A percentile compares a stretch with the other conserved stretches of the same genome.
phyloP scores from a whole-genome alignment of 2,329 filamentous ascomycete species.

The Colletotrichum tanaceti region DNA sequence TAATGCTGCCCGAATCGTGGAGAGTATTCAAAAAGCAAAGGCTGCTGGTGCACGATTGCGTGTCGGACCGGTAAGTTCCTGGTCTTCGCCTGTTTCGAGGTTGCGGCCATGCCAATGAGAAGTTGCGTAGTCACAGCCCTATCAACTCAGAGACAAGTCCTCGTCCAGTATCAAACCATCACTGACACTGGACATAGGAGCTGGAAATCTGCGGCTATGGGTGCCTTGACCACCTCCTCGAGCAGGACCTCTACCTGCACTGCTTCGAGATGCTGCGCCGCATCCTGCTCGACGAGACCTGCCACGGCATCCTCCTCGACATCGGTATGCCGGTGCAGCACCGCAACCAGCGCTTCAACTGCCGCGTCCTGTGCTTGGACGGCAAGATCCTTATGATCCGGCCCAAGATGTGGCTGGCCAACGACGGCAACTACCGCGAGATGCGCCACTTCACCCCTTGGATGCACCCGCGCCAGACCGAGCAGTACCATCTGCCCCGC shows the following conservation, averaged over 20 bases:
- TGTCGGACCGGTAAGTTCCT: slow-evolving; percentile 63
- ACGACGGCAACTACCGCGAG: slow-evolving; percentile 74
- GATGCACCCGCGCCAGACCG: slow-evolving; percentile 66
- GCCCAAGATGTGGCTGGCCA: slow-evolving; percentile 76
- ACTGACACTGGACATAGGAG: slow-evolving; percentile 48
- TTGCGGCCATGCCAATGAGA: background rate
- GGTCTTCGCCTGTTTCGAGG: slow-evolving; percentile 25
- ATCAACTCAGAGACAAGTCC: background rate
- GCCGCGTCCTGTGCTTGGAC: slow-evolving; percentile 60
- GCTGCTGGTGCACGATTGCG: slow-evolving; percentile 61
- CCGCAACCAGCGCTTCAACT: slow-evolving; percentile 53
- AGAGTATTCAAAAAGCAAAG: slow-evolving; percentile 62
- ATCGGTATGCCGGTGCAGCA: slow-evolving; percentile 72
- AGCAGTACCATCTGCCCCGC: slow-evolving; percentile 73
- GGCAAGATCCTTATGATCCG: slow-evolving; percentile 77
- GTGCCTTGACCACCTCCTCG: slow-evolving; percentile 45
- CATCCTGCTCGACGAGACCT: slow-evolving; percentile 70
- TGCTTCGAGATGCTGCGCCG: slow-evolving; percentile 71
- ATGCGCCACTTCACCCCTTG: slow-evolving; percentile 73
- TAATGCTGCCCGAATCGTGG: slow-evolving; percentile 70
- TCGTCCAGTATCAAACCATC: background rate
- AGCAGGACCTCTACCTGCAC: slow-evolving; percentile 68
- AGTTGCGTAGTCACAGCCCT: background rate
- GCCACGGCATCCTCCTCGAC: slow-evolving; percentile 74
- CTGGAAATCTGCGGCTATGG: slow-evolving; percentile 64